Conservation (phyloP, 257 asterid species). For the Fraxinus anomala region DNA sequence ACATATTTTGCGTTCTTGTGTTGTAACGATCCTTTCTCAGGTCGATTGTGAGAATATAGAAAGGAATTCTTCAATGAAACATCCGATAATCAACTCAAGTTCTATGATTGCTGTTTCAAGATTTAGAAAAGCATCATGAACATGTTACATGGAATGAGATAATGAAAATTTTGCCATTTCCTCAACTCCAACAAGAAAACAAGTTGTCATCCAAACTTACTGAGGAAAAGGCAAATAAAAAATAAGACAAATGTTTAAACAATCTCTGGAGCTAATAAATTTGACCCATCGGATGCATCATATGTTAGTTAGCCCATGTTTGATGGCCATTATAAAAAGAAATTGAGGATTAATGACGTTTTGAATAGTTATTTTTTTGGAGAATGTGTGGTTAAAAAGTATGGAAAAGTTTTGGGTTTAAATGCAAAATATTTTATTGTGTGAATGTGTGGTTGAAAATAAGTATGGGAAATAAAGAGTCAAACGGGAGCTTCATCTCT, state of each 20-base stretch:
- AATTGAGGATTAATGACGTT: too few relatives aligned
- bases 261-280: background rate
- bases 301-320: background rate
- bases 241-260: background rate
- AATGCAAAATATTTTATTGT: too few relatives aligned
- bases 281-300: background rate
- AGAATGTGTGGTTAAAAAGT: too few relatives aligned
- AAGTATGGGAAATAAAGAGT: too few relatives aligned
- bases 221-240: background rate
- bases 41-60: background rate
- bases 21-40: background rate
- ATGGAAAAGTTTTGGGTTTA: too few relatives aligned
- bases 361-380: too few relatives aligned
- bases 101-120: background rate
- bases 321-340: too few relatives aligned
- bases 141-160: conserved; percentile 4
- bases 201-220: conserved; percentile 14
- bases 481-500: background rate
- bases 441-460: too few relatives aligned
- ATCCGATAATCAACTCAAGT: background rate
- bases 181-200: conserved; percentile 5
- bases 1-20: background rate
- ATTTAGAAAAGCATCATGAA: conserved; percentile 12
- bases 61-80: background rate
- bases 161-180: background rate